Evolutionary conservation across 768 basidiomycete species (phyloP), one percentile per base, ranked within the genome.

Genomic region (Leccinum barrowsii): DNA sequence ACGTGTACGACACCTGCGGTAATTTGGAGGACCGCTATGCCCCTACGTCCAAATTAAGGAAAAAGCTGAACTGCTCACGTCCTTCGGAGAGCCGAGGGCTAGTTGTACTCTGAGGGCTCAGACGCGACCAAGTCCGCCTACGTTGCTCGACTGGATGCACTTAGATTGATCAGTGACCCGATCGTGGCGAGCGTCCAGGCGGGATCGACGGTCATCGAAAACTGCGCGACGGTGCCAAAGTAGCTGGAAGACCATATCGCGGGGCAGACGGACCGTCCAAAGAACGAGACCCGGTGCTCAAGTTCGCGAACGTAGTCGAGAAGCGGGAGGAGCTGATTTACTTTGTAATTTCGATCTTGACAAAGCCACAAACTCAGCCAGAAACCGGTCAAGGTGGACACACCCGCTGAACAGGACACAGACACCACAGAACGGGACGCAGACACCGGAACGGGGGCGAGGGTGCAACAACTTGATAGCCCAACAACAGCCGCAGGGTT

Each of bases 61-160:
- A 24, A 24, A 94, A 78, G 73, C 83, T 61, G 84, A 83, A 59
- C 84, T 98, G 40, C 78, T 92, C 28, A 75, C 69, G 19, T 82
- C 85, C 80, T 94, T 30, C 78, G 81, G 58, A 87, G 86, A 62
- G 86, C 92, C 6, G 95, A 98, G 73, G 92, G 95, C 70, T 99
- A 96, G 96, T 82, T 99, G 30, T 98, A 98, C 85, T 84, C 86
- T 37, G 96, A 98, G 67, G 84, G 95, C 65, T 96, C 98, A 76
- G 94, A 98, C 58, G 92, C 96, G 37, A 84, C 83, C 69, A 99
- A 98, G 76, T 96, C 93, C 0, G 90, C 89, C n/a, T 98, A 99
- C 75, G 87, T 93, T 65, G 63, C 80, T 32, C 87, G 89, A 55
- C 85, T 98, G 59, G 91, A 94, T 63, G 77, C 79, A 3, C 86